Evolutionary conservation across 2,329 filamentous ascomycete genomes (phyloP).

Genomic region (Claviceps fusiformis): DNA sequence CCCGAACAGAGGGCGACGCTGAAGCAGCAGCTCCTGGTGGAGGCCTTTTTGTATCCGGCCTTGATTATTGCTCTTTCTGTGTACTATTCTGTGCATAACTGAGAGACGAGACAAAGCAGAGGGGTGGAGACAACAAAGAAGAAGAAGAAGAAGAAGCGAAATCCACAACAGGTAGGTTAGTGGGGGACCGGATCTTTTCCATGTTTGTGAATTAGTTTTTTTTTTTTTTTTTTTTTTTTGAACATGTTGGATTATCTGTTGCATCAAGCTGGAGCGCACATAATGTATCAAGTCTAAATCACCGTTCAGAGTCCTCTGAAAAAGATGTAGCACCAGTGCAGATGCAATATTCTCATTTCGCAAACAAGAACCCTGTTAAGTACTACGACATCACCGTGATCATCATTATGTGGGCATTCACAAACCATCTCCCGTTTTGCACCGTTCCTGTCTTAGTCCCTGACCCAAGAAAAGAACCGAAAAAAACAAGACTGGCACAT

Average conservation of each 20-base stretch:
- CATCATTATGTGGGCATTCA: neutral
- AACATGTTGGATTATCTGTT: neutral
- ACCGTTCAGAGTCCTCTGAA: neutral
- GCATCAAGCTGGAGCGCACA: neutral
- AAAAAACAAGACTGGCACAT: neutral
- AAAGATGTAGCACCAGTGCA: neutral
- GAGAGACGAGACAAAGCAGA: neutral
- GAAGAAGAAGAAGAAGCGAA: neutral
- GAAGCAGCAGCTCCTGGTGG: constrained; percentile 23
- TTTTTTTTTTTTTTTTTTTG: too few relatives aligned
- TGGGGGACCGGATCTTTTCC: too few relatives aligned
- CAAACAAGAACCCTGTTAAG: neutral
- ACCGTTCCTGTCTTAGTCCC: neutral
- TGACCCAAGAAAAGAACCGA: neutral
- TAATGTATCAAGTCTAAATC: neutral
- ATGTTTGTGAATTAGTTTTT: neutral
- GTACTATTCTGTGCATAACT: constrained; percentile 15
- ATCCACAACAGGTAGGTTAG: neutral
- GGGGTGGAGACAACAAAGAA: neutral
- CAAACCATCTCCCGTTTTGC: neutral
- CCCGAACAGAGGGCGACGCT: constrained; percentile 17
- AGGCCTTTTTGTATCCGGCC: constrained; percentile 19
- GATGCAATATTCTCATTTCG: neutral
- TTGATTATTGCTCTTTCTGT: constrained; percentile 19
- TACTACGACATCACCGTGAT: neutral